These are phyloP conservation scores for Candida stauntonica DNA, from an alignment of 805 yeast genomes.

Conservation along the genomic window DNA sequence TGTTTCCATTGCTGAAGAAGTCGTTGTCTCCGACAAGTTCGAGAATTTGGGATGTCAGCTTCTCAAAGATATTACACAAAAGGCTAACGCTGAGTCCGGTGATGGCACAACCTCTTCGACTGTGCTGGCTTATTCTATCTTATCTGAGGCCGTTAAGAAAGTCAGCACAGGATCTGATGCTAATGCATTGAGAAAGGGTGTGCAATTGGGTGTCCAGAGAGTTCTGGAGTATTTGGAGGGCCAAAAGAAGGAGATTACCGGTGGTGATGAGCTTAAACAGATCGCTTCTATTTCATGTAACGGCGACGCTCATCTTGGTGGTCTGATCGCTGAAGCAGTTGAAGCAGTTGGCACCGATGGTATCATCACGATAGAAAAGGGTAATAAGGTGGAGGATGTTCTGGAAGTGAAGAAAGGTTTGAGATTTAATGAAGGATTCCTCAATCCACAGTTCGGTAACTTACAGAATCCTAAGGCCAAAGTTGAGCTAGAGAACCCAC, in stretches of 20 bases:
- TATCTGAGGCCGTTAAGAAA: constrained; percentile 91
- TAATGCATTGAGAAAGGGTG: constrained; percentile 95
- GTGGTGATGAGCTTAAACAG: constrained; percentile 93
- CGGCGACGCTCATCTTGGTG: constrained; percentile 91
- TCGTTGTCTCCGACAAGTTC: constrained; percentile 79
- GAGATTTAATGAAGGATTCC: constrained; percentile 97
- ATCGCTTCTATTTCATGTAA: constrained; percentile 98
- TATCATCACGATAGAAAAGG: constrained; percentile 96
- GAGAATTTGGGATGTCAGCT: constrained; percentile 96
- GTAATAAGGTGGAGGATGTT: constrained; percentile 94
- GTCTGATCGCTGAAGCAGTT: constrained; percentile 90
- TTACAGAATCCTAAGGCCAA: constrained; percentile 86
- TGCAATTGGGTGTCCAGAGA: constrained; percentile 94
- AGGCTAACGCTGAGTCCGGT: constrained; percentile 96
- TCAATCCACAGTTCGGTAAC: constrained; percentile 82
- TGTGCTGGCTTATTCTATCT: constrained; percentile 90
- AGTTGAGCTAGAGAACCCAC: constrained; percentile 93
- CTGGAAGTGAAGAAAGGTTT: constrained; percentile 97
- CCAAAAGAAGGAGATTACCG: constrained; percentile 90
- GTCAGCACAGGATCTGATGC: constrained; percentile 99
- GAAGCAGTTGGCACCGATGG: constrained; percentile 99
- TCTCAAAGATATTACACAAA: constrained; percentile 93
- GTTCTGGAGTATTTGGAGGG: constrained; percentile 79
- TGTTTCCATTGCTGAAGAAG: constrained; percentile 90
- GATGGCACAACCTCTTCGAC: constrained; percentile 99